phyloP scores from a whole-genome alignment of 2,329 filamentous ascomycete species.

The Ilyonectria robusta region DNA sequence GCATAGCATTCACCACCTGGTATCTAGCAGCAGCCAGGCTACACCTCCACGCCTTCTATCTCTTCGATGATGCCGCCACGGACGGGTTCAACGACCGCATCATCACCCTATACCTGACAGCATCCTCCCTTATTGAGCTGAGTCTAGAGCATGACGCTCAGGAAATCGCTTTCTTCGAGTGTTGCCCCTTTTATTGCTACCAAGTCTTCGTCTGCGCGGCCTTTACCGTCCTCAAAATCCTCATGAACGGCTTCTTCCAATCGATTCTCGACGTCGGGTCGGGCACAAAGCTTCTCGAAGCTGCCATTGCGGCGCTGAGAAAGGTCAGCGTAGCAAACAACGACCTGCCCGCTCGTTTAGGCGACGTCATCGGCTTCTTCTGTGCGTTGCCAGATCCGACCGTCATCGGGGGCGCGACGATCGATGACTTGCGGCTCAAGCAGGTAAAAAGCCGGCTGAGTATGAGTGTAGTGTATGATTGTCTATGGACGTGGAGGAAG shows the following conservation, averaged over 20 bases:
- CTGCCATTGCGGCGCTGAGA: slow-evolving; percentile 1
- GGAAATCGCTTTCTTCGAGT: slow-evolving; percentile 2
- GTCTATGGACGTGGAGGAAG: slow-evolving; percentile 21
- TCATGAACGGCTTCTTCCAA: slow-evolving; percentile 16
- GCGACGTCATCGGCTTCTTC: slow-evolving; percentile 17
- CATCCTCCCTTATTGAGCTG: not conserved
- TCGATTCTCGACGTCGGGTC: not conserved
- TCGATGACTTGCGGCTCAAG: slow-evolving; percentile 4
- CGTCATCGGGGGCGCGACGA: slow-evolving; percentile 6
- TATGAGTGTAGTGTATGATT: slow-evolving; percentile 25
- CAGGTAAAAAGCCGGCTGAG: slow-evolving; percentile 18
- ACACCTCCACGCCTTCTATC: slow-evolving; percentile 16
- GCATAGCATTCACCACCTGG: slow-evolving; percentile 5
- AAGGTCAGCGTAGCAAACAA: slow-evolving; percentile 18
- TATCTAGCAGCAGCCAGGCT: slow-evolving; percentile 13
- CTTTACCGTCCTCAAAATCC: slow-evolving; percentile 12
- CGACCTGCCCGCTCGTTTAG: slow-evolving; percentile 12
- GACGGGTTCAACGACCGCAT: slow-evolving; percentile 12
- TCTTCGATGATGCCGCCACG: not conserved
- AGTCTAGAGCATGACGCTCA: slow-evolving; percentile 5
- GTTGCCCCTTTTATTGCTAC: slow-evolving; percentile 23
- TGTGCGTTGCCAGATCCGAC: slow-evolving; percentile 1
- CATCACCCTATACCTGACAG: slow-evolving; percentile 13
- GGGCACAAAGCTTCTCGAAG: slow-evolving; percentile 13
- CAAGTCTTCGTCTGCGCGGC: slow-evolving; percentile 18